Conservation (phyloP, 2,329 filamentous ascomycete genomes). For the Chaetomiaceae sp. region DNA sequence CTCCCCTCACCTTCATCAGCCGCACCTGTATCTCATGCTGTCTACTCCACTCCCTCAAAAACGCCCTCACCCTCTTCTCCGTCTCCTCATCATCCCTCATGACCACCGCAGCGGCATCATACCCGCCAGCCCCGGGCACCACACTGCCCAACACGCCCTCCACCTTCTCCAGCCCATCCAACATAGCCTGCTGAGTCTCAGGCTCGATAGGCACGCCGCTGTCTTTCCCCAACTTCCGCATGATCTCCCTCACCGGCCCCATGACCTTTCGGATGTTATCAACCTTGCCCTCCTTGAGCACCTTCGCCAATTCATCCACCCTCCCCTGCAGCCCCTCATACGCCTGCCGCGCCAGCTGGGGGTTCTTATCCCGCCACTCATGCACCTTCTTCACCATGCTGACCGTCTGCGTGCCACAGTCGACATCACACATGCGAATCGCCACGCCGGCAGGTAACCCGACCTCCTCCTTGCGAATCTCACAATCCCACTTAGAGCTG, state of each 20-base stretch:
- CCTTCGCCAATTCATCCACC: conserved; percentile 66
- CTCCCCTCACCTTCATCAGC: conserved; percentile 65
- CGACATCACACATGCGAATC: conserved; percentile 91
- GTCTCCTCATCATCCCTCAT: conserved; percentile 69
- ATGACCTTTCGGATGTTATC: conserved; percentile 44
- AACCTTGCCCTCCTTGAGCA: conserved; percentile 51
- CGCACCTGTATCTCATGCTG: conserved; percentile 60
- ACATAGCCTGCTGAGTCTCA: conserved; percentile 71
- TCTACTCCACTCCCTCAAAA: conserved; percentile 62
- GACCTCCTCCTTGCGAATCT: conserved; percentile 66
- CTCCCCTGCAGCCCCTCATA: conserved; percentile 71
- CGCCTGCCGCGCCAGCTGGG: conserved; percentile 59
- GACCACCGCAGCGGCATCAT: conserved; percentile 80
- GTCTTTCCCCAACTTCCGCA: conserved; percentile 69
- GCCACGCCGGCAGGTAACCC: conserved; percentile 65
- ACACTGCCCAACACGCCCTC: conserved; percentile 85
- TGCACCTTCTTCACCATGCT: conserved; percentile 94
- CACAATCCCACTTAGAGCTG: conserved; percentile 67
- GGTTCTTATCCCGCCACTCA: conserved; percentile 67
- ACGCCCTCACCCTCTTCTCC: conserved; percentile 52
- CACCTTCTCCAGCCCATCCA: conserved; percentile 67
- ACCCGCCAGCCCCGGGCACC: conserved; percentile 90
- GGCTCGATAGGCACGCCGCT: conserved; percentile 88
- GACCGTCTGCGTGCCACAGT: conserved; percentile 88
- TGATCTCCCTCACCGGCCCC: conserved; percentile 53